Conservation (phyloP, 139 green algal genomes). For the Zygnema circumcarinatum region DNA sequence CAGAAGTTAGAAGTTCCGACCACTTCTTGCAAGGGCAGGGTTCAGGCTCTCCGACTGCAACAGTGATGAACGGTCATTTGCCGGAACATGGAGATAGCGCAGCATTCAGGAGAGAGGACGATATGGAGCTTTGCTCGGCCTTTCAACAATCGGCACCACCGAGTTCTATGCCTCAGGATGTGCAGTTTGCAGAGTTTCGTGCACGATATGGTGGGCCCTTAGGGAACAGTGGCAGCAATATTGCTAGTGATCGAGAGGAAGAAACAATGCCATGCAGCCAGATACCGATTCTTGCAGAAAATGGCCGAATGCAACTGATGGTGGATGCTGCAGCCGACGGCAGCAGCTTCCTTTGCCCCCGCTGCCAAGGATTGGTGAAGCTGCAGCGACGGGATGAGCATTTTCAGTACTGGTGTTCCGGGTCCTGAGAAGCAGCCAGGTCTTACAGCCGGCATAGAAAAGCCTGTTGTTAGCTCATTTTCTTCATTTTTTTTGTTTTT, state of each 20-base stretch:
- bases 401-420: conserved; percentile 26
- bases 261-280: background rate
- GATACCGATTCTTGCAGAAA: conserved; percentile 1
- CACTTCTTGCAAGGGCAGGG: too few relatives aligned
- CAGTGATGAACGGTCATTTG: background rate
- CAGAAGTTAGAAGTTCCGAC: background rate
- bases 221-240: background rate
- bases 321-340: conserved; percentile 3
- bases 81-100: background rate
- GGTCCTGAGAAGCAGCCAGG: too few relatives aligned
- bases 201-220: too few relatives aligned
- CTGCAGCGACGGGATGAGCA: conserved; percentile 4
- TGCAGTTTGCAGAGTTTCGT: background rate
- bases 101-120: background rate
- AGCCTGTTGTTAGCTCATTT: too few relatives aligned
- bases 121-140: background rate
- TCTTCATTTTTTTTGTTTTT: too few relatives aligned
- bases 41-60: background rate
- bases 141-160: background rate
- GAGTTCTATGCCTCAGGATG: background rate
- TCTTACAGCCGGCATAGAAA: too few relatives aligned
- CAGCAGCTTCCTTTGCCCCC: background rate
- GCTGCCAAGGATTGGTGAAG: background rate
- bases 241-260: background rate
- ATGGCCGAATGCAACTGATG: background rate